Evolutionary conservation across 2,329 filamentous ascomycete species (phyloP).

Genomic region (Fusarium xylarioides): DNA sequence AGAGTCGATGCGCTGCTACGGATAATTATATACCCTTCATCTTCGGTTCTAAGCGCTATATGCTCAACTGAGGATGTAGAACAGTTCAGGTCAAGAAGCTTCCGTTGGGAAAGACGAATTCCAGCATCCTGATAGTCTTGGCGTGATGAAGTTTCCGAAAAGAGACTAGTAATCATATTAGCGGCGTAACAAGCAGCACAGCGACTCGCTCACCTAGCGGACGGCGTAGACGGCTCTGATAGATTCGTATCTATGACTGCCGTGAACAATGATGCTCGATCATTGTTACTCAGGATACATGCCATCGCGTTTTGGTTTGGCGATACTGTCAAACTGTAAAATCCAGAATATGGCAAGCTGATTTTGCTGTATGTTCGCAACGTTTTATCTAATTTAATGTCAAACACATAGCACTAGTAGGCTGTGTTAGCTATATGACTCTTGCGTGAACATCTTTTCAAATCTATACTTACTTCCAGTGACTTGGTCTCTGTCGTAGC

Average conservation of each 20-base stretch:
- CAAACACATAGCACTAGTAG: not conserved
- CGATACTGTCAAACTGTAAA: not conserved
- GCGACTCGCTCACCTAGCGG: not conserved
- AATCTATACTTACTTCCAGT: not conserved
- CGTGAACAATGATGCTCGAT: not conserved
- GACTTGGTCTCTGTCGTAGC: not conserved
- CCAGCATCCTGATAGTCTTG: not conserved
- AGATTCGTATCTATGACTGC: not conserved
- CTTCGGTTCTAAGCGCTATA: not conserved
- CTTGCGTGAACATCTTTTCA: rapidly evolving
- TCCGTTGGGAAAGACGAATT: not conserved
- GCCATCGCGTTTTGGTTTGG: not conserved
- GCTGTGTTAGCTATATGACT: not conserved
- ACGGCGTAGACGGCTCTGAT: not conserved
- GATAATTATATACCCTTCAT: not conserved
- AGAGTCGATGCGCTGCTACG: not conserved
- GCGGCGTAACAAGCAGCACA: rapidly evolving
- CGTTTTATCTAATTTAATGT: not conserved
- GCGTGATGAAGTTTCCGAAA: not conserved
- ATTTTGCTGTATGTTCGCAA: not conserved
- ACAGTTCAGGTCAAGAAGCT: not conserved
- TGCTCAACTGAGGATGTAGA: not conserved
- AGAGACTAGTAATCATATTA: not conserved
- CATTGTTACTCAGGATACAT: not conserved
- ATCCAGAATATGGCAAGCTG: not conserved